Base-by-base conservation (phyloP, 352 stramenopile species). In the Phytopythium oedochilum region DNA sequence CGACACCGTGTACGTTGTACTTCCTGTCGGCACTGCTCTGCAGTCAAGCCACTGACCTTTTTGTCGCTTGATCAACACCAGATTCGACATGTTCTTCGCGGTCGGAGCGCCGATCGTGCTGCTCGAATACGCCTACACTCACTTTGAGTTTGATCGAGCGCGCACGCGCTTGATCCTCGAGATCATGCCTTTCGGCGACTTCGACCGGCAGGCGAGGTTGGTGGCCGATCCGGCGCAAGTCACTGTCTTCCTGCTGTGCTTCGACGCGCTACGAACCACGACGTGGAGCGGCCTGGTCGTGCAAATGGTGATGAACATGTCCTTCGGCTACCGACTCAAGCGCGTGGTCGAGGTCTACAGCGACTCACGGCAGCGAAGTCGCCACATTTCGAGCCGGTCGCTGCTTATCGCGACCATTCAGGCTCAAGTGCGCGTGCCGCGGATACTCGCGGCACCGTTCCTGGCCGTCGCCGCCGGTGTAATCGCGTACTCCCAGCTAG, bases 71-170 rank as follows among this genome's bases (percentile, higher is more conserved):
- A n/a, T 8, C 23, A 18, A 1, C 2, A 42, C 14, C 52, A 52
- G 40, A 6, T 58, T 58, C 29, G 42, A 59, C 25, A 50, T 59
- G 53, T 14, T 59, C 2, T 52, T 59, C 25, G 53, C 53, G 17
- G 53, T 59, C 20, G 53, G 42, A 22, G 20, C 43, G 8, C 53
- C 43, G 5, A 59, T 59, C 28, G 12, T 45, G 23, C 36, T 59
- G 12, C 42, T 59, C 6, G 18, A 23, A 11, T 53, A 59, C 28
- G 36, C 31, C 8, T 46, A 59, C 17, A 32, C 8, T 3, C 22
- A 51, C 42, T 59, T 59, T 34, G 8, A 31, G 25, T 53, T 53
- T 34, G 42, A 59, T 23, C 53, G 43, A 9, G 34, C 43, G 14
- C 12, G 25, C 11, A 32, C 35, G 14, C 42, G 25, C 20, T 14